Conservation (phyloP, 2,329 filamentous ascomycete genomes). For the Emergomyces pasteurianus region DNA sequence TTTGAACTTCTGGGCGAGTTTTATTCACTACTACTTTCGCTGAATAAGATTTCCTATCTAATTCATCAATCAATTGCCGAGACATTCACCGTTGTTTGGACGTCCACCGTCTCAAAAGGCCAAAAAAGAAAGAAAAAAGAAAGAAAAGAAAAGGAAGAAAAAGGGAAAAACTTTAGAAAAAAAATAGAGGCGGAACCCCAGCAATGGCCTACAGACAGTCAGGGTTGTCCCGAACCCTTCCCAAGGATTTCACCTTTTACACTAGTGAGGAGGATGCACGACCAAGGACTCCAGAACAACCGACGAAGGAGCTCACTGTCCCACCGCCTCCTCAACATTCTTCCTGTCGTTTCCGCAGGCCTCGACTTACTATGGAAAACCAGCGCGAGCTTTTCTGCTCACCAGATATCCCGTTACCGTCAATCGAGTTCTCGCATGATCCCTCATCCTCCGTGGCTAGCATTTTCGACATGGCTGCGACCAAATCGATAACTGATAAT, state of each 20-base stretch:
- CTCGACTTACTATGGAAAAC: conserved; percentile 28
- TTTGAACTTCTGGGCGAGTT: neutral
- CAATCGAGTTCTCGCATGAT: conserved; percentile 27
- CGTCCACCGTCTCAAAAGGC: neutral
- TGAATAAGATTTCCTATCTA: neutral
- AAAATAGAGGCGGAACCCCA: no score
- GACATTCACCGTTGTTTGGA: neutral
- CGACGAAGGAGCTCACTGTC: conserved; percentile 26
- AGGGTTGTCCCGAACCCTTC: conserved; percentile 34
- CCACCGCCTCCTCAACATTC: conserved; percentile 36
- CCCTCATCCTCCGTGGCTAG: conserved; percentile 1
- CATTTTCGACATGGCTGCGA: conserved; percentile 7
- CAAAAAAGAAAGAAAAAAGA: neutral
- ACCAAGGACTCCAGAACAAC: conserved; percentile 34
- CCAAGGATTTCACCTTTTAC: conserved; percentile 36
- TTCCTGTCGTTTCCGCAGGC: conserved; percentile 29
- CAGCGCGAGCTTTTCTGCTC: conserved; percentile 21
- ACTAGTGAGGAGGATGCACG: conserved; percentile 21
- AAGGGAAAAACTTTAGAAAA: neutral
- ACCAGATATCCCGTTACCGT: conserved; percentile 32
- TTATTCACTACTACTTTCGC: neutral
- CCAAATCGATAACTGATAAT: conserved; percentile 20
- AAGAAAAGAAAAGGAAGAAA: no score
- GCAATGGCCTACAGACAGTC: conserved; percentile 28
- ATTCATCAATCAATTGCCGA: neutral